Evolutionary conservation across 2,329 filamentous ascomycete species (phyloP).

Genomic region (Talaromyces sp.): DNA sequence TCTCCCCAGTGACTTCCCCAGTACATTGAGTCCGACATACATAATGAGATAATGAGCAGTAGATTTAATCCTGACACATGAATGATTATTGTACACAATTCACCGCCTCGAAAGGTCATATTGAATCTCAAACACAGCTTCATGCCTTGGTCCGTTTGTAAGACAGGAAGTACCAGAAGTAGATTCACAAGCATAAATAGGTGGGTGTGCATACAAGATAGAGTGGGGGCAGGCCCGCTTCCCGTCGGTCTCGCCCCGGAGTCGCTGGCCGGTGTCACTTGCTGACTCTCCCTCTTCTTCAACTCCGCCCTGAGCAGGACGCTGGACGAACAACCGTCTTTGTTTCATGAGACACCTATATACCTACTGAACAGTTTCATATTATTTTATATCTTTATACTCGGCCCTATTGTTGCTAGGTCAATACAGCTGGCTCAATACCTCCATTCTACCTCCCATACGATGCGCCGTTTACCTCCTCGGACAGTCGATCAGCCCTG

Average conservation of each 20-base stretch:
- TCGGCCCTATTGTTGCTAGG: neutral
- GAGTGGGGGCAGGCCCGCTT: conserved; percentile 3
- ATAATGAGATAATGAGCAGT: neutral
- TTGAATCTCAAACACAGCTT: neutral
- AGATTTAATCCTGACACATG: neutral
- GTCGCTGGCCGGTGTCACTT: neutral
- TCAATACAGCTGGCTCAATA: neutral
- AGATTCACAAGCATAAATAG: neutral
- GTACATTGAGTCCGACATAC: conserved; percentile 2
- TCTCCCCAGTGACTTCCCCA: conserved; percentile 21
- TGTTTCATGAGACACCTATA: neutral
- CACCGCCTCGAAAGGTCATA: neutral
- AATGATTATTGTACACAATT: neutral
- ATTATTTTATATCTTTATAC: neutral
- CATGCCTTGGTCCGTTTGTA: neutral
- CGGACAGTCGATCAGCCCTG: neutral
- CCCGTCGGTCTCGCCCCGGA: conserved; percentile 9
- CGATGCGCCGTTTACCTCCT: conserved; percentile 2
- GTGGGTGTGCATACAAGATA: neutral
- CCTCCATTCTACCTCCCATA: neutral
- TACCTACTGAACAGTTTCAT: neutral
- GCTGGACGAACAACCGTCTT: neutral
- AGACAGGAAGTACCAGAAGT: neutral
- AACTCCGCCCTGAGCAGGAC: neutral
- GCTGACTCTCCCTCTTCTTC: neutral